Evolutionary conservation across 495 filamentous ascomycete genomes (phyloP), one percentile per base, ranked within the genome.

Genomic region (Penicillium manginii): DNA sequence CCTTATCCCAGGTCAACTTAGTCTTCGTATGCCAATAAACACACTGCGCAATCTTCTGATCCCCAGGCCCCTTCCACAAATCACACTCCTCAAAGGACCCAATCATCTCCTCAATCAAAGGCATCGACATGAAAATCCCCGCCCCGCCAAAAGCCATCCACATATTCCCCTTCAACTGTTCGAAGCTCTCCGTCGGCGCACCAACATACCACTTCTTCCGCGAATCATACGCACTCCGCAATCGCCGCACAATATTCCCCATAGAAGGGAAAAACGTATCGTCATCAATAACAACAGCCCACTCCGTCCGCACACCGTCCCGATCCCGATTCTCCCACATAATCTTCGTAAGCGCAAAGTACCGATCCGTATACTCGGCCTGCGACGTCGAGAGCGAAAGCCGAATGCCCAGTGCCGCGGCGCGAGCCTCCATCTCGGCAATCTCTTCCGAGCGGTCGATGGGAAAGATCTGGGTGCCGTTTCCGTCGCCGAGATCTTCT

Each of bases 221-320:
- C 14, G 68, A 50, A 37, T 80, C 68, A 61, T 76, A 78, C 18
- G 55, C 47, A 2, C 33, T 21, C 2, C 35, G 26, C 0, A 83
- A 63, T 31, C 61, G 69, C 4, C 61, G 33, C 15, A 76, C 55
- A 0, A 83, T 66, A 21, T 66, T 56, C 8, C 54, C 60, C 54
- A 81, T 64, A 15, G 67, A 74, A 0, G 77, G 73, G 60, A 82
- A 80, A 61, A 83, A 83, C 15, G 84, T 85, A 66, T 86, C 84
- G 67, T 86, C 84, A 64, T 86, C 83, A 32, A 85, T 66, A 14
- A 86, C 68, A 35, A 70, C 78, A 15, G 79, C 65, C 82, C 83
- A 86, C 39, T 73, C 55, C 0, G 78, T 83, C 11, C 14, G 26
- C 0, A 19, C 15, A 26, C n/a, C 45, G 0, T 70, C 52, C 5